These are phyloP conservation scores for Pestalotiopsis sp. DNA, from an alignment of 2,329 filamentous ascomycete species.

Conservation along the genomic window DNA sequence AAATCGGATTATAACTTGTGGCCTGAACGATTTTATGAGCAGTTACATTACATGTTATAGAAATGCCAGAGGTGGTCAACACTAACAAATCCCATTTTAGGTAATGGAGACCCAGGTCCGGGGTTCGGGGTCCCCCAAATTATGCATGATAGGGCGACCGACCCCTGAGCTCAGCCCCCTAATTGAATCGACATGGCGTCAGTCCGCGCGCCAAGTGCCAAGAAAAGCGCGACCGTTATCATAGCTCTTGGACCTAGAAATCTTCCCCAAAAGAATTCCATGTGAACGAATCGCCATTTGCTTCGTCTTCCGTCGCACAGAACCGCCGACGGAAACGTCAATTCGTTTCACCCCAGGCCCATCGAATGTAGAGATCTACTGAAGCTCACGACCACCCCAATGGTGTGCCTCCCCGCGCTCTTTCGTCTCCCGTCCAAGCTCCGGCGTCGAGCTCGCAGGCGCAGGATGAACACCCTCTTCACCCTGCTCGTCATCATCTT, in stretches of 20 bases:
- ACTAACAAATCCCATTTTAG: background rate
- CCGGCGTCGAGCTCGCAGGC: conserved; percentile 59
- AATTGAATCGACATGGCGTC: background rate
- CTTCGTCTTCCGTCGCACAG: background rate
- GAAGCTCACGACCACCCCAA: conserved; percentile 19
- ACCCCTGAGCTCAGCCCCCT: background rate
- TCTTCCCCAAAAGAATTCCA: background rate
- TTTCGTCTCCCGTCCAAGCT: conserved; percentile 60
- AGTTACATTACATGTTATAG: background rate
- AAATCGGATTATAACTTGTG: too few species aligned
- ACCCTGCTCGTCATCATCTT: conserved; percentile 42
- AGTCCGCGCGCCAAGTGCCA: background rate
- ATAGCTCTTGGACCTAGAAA: background rate
- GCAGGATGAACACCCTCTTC: conserved; percentile 59
- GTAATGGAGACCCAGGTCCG: background rate
- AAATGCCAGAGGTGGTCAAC: background rate
- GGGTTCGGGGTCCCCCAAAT: background rate
- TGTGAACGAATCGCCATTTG: background rate
- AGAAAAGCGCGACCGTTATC: background rate
- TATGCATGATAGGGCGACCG: background rate
- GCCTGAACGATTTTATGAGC: background rate
- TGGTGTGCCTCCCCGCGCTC: conserved; percentile 43
- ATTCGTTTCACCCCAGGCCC: background rate
- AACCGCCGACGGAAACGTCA: background rate
- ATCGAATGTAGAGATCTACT: conserved; percentile 3